Conservation (phyloP, 345 rosid species). For the Camelina laxa region DNA sequence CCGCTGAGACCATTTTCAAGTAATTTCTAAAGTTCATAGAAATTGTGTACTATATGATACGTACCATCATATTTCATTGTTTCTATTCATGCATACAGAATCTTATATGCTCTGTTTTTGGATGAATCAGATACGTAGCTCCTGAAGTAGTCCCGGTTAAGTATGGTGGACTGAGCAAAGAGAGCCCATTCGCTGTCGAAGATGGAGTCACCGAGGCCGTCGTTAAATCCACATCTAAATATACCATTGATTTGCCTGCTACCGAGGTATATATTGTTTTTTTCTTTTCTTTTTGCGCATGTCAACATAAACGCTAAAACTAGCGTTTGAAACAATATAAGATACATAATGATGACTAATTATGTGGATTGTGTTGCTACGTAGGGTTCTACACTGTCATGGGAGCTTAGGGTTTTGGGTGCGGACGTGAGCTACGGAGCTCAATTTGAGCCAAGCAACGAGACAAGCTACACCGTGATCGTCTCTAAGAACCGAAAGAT, state of each 20-base stretch:
- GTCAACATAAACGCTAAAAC: not conserved
- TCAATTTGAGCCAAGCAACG: conserved; percentile 71
- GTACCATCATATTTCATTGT: not conserved
- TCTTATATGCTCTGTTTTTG: conserved; percentile 9
- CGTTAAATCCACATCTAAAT: conserved; percentile 39
- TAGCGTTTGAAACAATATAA: not conserved
- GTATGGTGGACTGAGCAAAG: conserved; percentile 49
- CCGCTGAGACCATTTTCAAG: conserved; percentile 89
- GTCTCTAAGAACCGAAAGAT: conserved; percentile 75
- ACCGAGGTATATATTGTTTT: conserved; percentile 38
- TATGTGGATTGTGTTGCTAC: conserved; percentile 17
- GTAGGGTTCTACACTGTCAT: conserved; percentile 58
- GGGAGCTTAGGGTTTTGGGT: conserved; percentile 85
- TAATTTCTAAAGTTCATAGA: conserved; percentile 25
- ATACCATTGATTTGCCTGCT: conserved; percentile 47
- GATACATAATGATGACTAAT: not conserved
- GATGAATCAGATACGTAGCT: conserved; percentile 42
- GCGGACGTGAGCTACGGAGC: conserved; percentile 80
- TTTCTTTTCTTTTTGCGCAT: not conserved
- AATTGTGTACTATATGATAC: not conserved
- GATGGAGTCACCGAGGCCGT: conserved; percentile 44
- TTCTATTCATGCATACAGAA: not conserved
- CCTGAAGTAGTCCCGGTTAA: conserved; percentile 48
- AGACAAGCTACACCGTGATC: conserved; percentile 76
- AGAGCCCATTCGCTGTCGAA: conserved; percentile 33